phyloP scores from a whole-genome alignment of 257 asterid species.

The Paulownia fortunei region DNA sequence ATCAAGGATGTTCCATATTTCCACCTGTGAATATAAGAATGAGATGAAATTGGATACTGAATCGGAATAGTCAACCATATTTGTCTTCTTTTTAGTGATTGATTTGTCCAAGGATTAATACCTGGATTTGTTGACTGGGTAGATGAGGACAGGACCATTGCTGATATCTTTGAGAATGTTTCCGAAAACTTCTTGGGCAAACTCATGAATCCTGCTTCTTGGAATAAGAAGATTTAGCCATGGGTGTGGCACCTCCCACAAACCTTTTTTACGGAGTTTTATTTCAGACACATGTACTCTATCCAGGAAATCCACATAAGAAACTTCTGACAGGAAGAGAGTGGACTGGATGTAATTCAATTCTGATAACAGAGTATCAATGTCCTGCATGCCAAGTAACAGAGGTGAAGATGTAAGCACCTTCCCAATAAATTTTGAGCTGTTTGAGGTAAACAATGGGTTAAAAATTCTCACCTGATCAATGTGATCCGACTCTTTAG shows the following conservation, averaged over 20 bases:
- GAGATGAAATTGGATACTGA: constrained; percentile 15
- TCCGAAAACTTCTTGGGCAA: constrained; percentile 70
- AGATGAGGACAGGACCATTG: constrained; percentile 90
- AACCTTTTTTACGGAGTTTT: constrained; percentile 68
- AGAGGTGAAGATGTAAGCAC: constrained; percentile 17
- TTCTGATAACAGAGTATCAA: constrained; percentile 58
- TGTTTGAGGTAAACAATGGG: not conserved
- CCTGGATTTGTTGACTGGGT: constrained; percentile 89
- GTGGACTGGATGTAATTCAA: constrained; percentile 71
- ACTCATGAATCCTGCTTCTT: constrained; percentile 67
- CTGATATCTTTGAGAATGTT: constrained; percentile 74
- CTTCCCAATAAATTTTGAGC: not conserved
- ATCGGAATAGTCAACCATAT: not conserved
- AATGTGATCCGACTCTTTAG: constrained; percentile 43
- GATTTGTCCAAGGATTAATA: constrained; percentile 31
- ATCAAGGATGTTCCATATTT: constrained; percentile 72
- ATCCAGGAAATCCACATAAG: constrained; percentile 75
- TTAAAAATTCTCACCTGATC: constrained; percentile 52
- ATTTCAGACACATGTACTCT: constrained; percentile 80
- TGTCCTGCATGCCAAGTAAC: constrained; percentile 55
- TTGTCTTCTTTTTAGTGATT: constrained; percentile 6
- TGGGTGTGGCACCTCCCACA: constrained; percentile 98
- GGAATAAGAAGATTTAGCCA: constrained; percentile 93
- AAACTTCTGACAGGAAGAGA: constrained; percentile 69
- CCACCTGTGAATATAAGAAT: constrained; percentile 63